These are phyloP conservation scores for Pisolithus thermaeus DNA, from an alignment of 1,284 basidiomycete species.

Conservation along the genomic window DNA sequence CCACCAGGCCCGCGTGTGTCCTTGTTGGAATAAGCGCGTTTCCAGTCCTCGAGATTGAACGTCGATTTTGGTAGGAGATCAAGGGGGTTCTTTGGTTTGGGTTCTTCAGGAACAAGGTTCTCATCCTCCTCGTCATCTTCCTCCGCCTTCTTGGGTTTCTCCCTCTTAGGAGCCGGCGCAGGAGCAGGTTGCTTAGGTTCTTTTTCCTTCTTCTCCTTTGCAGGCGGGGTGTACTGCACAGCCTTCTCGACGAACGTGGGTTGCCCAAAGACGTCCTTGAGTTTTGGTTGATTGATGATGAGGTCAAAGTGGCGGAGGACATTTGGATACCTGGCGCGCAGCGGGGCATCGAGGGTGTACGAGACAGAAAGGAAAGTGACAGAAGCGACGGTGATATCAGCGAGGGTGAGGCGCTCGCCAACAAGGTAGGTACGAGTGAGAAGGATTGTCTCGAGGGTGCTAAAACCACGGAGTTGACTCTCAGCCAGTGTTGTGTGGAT, in stretches of 20 bases:
- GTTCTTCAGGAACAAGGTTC: slow-evolving; percentile 55
- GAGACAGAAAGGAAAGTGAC: slow-evolving; percentile 46
- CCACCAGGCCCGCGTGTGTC: slow-evolving; percentile 81
- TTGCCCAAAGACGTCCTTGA: slow-evolving; percentile 64
- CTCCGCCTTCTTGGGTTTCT: slow-evolving; percentile 51
- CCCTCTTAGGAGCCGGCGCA: slow-evolving; percentile 51
- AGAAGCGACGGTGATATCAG: slow-evolving; percentile 74
- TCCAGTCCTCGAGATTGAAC: slow-evolving; percentile 98
- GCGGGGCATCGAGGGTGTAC: slow-evolving; percentile 56
- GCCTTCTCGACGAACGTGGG: slow-evolving; percentile 68
- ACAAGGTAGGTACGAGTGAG: slow-evolving; percentile 84
- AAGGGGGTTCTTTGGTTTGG: slow-evolving; percentile 90
- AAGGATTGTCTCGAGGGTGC: slow-evolving; percentile 72
- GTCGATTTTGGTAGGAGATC: slow-evolving; percentile 87
- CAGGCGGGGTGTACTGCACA: slow-evolving; percentile 67
- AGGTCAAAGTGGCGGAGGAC: slow-evolving; percentile 81
- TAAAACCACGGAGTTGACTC: slow-evolving; percentile 49
- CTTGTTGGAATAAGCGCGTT: slow-evolving; percentile 96
- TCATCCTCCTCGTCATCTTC: slow-evolving; percentile 69
- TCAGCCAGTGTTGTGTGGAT: slow-evolving; percentile 50
- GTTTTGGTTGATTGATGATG: slow-evolving; percentile 73
- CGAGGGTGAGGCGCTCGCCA: slow-evolving; percentile 90
- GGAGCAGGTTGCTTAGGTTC: slow-evolving; percentile 35
- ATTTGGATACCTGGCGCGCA: slow-evolving; percentile 70
- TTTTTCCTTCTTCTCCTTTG: slow-evolving; percentile 61